Base-by-base conservation (phyloP, 192 early-diverging fungal genomes). In the Coemansia sp. region DNA sequence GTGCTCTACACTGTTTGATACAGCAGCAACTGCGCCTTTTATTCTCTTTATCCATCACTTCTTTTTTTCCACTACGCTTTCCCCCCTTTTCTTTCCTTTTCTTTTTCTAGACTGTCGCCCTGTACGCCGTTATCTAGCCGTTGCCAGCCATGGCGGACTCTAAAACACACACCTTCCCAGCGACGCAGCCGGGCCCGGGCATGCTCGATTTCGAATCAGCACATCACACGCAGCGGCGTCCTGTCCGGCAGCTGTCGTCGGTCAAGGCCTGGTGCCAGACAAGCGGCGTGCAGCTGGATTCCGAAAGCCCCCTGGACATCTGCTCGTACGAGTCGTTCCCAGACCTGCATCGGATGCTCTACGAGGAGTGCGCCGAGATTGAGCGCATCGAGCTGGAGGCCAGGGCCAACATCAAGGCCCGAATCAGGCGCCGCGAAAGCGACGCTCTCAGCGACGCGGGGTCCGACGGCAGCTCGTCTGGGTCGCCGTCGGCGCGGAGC, bases 361-460 rank as follows among this genome's bases (percentile, higher is more conserved):
- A 72, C 3, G 67, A 66, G 25, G 75, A 78, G 57, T 78, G 75
- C 56, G 75, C 75, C 25, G 75, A 78, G 60, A 78, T 78, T 69
- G 70, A 72, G 63, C 75, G 75, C 60, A 61, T 55, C 23, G 75
- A 72, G 56, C 63, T 60, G 19, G 70, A 65, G 36, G 75, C 69
- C 35, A 69, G 62, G 57, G 70, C 66, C 20, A 55, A 25, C 13
- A 45, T 76, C 5, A 68, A 70, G 27, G 74, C 64, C 24, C 72
- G 62, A 51, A 62, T 68, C 49, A 61, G 62, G 11, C 75, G 75
- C 63, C 59, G 75, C 19, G 68, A 72, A 55, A 78, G 75, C 67
- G 75, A 72, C 62, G 36, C 70, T 27, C 66, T 68, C 45, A 60
- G 70, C 62, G 74, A 71, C 48, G n/a, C 59, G 28, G 54, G 60